These are phyloP conservation scores for Cynanchum wilfordii DNA, from an alignment of 257 asterid genomes.

Conservation along the genomic window DNA sequence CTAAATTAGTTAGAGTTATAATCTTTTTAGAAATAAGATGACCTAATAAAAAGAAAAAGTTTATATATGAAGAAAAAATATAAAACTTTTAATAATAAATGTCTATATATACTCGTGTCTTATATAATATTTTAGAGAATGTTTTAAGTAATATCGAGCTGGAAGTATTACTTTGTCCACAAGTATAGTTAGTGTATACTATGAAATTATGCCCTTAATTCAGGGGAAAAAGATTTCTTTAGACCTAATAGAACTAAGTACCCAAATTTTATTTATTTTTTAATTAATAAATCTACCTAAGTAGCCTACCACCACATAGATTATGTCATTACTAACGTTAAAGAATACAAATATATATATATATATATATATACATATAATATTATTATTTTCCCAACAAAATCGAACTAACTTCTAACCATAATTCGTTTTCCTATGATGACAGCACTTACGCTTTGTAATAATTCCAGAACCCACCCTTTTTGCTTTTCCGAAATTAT, in stretches of 20 bases:
- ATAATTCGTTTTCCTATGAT: conserved; percentile 13
- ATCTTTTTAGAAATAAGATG: no score
- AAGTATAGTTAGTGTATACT: neutral
- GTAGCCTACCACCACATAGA: neutral
- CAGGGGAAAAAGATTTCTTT: neutral
- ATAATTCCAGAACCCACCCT: neutral
- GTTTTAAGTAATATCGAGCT: no score
- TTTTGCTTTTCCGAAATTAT: neutral
- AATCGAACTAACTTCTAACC: conserved; percentile 20
- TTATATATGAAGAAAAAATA: no score
- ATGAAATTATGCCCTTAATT: neutral
- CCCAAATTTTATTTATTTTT: neutral
- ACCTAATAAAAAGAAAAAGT: no score
- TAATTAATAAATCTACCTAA: neutral
- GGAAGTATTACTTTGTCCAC: neutral
- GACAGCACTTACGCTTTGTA: neutral
- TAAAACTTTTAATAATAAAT: no score
- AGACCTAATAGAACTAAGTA: neutral
- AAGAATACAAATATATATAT: neutral
- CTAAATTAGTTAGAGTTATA: no score
- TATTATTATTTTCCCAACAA: conserved; percentile 6
- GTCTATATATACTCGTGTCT: no score
- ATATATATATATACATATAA: no score
- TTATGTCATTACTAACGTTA: conserved; percentile 12
- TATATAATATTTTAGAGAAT: no score